Evolutionary conservation across 2,329 filamentous ascomycete species (phyloP).

Genomic region (Curvularia hawaiiensis): DNA sequence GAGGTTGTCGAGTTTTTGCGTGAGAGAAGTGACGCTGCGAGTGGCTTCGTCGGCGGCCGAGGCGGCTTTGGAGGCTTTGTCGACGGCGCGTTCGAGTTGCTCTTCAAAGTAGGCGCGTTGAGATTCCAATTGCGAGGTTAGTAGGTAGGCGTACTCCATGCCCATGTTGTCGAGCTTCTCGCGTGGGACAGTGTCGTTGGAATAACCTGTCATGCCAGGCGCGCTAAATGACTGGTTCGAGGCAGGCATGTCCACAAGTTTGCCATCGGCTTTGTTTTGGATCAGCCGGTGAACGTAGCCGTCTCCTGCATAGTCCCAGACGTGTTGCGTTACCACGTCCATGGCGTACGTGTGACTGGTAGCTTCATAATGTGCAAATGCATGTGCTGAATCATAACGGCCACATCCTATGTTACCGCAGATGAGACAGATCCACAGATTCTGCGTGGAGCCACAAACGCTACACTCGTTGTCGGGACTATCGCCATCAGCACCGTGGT

Average conservation of each 20-base stretch:
- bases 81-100: constrained; percentile 82
- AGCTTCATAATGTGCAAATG: constrained; percentile 90
- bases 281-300: constrained; percentile 96
- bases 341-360: constrained; percentile 91
- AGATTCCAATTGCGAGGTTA: constrained; percentile 90
- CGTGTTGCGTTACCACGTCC: constrained; percentile 89
- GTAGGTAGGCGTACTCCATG: constrained; percentile 90
- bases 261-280: constrained; percentile 89
- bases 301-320: constrained; percentile 97
- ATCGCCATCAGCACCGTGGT: constrained; percentile 46
- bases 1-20: constrained; percentile 59
- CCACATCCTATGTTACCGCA: constrained; percentile 94
- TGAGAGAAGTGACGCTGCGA: constrained; percentile 55
- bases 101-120: constrained; percentile 95
- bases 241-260: constrained; percentile 85
- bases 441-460: constrained; percentile 77
- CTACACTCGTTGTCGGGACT: constrained; percentile 72
- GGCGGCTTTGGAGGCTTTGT: constrained; percentile 81
- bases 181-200: constrained; percentile 71
- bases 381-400: constrained; percentile 90
- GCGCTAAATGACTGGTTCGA: constrained; percentile 33
- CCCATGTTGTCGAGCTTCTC: constrained; percentile 79
- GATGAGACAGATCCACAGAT: constrained; percentile 94
- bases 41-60: constrained; percentile 68
- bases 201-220: constrained; percentile 51